phyloP scores from a whole-genome alignment of 1,284 basidiomycete genomes.

The Anthracocystis setariae region DNA sequence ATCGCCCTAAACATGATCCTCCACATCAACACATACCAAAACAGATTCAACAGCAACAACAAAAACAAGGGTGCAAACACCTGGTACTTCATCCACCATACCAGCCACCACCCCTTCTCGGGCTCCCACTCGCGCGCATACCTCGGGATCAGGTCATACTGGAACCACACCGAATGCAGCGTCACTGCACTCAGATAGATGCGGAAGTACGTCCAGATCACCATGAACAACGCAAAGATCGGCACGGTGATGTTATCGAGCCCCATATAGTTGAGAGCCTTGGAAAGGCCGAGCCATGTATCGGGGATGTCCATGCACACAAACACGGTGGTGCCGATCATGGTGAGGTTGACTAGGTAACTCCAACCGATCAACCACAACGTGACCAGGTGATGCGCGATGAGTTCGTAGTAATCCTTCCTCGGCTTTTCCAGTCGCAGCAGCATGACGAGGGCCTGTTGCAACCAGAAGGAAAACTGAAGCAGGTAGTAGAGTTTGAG shows the following conservation, averaged over 20 bases:
- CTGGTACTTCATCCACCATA: slow-evolving; percentile 65
- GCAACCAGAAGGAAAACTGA: slow-evolving; percentile 85
- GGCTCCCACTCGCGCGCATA: slow-evolving; percentile 60
- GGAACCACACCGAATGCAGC: slow-evolving; percentile 83
- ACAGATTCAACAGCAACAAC: slow-evolving; percentile 63
- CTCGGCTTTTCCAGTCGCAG: slow-evolving; percentile 90
- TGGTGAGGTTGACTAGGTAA: slow-evolving; percentile 72
- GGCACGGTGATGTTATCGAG: slow-evolving; percentile 52
- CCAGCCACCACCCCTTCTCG: slow-evolving; percentile 63
- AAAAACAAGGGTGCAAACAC: slow-evolving; percentile 64
- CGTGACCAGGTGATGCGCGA: slow-evolving; percentile 86
- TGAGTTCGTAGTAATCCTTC: slow-evolving; percentile 87
- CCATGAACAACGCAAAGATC: slow-evolving; percentile 61
- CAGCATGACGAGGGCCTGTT: slow-evolving; percentile 88
- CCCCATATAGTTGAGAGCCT: slow-evolving; percentile 65
- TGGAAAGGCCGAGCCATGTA: slow-evolving; percentile 74
- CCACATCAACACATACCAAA: slow-evolving; percentile 67
- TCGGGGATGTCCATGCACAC: slow-evolving; percentile 98
- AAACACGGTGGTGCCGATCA: slow-evolving; percentile 91
- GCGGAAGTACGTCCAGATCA: slow-evolving; percentile 79
- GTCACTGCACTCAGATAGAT: slow-evolving; percentile 91
- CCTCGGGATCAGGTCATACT: slow-evolving; percentile 79
- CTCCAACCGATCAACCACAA: slow-evolving; percentile 88
- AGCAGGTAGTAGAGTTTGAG: slow-evolving; percentile 91
- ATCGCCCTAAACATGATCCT: slow-evolving; percentile 58